Percentiles rank a stretch among this genome's conserved stretches.
phyloP scores from a whole-genome alignment of 2,329 filamentous ascomycete genomes.

The Verticillium albo-atrum region DNA sequence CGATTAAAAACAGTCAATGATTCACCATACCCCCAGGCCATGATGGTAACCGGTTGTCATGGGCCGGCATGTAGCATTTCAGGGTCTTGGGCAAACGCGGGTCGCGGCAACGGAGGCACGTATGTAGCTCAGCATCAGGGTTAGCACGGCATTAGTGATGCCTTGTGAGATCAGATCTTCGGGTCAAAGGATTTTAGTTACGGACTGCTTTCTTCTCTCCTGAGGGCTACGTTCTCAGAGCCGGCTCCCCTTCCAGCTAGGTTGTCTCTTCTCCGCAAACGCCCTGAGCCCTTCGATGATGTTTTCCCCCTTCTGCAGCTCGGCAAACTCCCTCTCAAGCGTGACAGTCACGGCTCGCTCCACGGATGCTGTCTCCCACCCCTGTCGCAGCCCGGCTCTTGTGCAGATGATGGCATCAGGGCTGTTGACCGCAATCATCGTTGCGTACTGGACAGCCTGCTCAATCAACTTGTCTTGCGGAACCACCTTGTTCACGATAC shows the following conservation, averaged over 20 bases:
- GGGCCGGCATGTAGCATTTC: no score
- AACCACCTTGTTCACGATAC: slow-evolving; percentile 16
- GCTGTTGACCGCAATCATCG: slow-evolving; percentile 14
- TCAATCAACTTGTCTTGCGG: slow-evolving; percentile 1
- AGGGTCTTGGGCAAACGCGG: no score
- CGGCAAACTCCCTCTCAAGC: slow-evolving; percentile 22
- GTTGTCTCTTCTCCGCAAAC: slow-evolving; percentile 22
- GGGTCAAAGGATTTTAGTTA: neutral
- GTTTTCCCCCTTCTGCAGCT: slow-evolving; percentile 22
- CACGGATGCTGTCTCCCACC: slow-evolving; percentile 34
- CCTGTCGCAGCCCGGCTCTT: slow-evolving; percentile 30
- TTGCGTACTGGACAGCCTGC: slow-evolving; percentile 12
- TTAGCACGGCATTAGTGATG: no score
- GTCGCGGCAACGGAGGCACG: no score
- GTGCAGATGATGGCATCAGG: slow-evolving; percentile 34
- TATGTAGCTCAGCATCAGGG: no score
- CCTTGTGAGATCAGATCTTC: no score
- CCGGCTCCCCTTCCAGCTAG: slow-evolving; percentile 20
- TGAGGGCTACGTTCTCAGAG: slow-evolving; percentile 9
- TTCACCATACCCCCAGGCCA: neutral
- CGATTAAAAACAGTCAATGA: neutral
- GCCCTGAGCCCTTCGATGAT: slow-evolving; percentile 22
- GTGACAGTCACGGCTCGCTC: slow-evolving; percentile 25
- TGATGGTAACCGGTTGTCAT: no score
- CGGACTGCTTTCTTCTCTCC: neutral